Conservation (phyloP, 768 basidiomycete species). For the Paxillus rubicundulus region DNA sequence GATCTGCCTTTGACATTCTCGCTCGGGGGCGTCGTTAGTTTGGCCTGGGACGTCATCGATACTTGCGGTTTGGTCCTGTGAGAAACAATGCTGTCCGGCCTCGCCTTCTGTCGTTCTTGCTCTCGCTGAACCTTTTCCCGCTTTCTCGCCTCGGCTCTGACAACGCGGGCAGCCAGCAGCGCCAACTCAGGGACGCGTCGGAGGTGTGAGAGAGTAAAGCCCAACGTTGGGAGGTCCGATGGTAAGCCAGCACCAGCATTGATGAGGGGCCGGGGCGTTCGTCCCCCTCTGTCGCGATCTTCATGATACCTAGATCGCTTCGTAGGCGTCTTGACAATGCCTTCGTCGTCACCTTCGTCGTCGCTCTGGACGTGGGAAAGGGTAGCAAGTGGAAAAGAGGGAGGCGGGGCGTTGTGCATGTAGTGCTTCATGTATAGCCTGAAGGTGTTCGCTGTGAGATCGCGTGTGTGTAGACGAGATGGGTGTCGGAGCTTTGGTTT, state of each 20-base stretch:
- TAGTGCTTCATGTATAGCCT: conserved; percentile 76
- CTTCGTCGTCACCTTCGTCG: background rate
- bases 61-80: too few species aligned
- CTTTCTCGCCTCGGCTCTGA: conserved; percentile 56
- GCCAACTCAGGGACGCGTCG: conserved; percentile 74
- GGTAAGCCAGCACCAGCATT: background rate
- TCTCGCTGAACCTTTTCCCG: conserved; percentile 47
- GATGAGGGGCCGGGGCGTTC: conserved; percentile 9
- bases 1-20: background rate
- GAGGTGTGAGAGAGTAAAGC: conserved; percentile 72
- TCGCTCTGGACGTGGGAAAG: conserved; percentile 2
- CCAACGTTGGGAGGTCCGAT: conserved; percentile 23
- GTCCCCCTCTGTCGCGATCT: conserved; percentile 4
- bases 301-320: conserved; percentile 25
- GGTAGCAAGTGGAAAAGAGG: background rate
- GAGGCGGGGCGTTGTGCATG: conserved; percentile 55
- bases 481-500: conserved; percentile 67
- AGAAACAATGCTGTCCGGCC: background rate
- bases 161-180: conserved; percentile 61
- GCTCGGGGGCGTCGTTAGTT: background rate
- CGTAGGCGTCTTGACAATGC: conserved; percentile 27
- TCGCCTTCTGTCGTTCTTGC: conserved; percentile 27
- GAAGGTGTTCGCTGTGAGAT: conserved; percentile 71
- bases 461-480: conserved; percentile 59
- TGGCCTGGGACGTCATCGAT: background rate